A percentile compares a stretch with the other conserved stretches of the same genome.
phyloP scores from a whole-genome alignment of 179 eudicot species.

The Silene vulgaris region DNA sequence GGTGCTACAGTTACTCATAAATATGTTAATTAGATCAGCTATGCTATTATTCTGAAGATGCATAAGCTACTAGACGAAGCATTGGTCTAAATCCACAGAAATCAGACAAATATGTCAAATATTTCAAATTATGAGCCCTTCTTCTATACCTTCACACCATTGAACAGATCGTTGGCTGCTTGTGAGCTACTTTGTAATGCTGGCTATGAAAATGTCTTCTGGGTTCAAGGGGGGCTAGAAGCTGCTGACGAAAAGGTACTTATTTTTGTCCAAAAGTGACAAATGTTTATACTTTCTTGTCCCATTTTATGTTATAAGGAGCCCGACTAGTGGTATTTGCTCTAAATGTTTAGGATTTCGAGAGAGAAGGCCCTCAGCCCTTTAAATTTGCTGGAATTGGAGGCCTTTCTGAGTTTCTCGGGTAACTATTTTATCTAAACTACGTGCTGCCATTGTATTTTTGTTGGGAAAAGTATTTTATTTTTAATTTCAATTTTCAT shows the following conservation, averaged over 20 bases:
- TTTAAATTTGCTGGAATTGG: conserved; percentile 93
- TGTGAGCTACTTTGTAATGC: conserved; percentile 79
- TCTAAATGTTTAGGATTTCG: conserved; percentile 57
- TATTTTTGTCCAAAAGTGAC: background rate
- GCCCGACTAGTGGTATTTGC: conserved; percentile 9
- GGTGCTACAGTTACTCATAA: too few relatives aligned
- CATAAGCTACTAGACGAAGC: too few relatives aligned
- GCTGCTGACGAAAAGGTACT: conserved; percentile 94
- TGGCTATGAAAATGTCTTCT: conserved; percentile 77
- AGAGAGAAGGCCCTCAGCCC: conserved; percentile 87
- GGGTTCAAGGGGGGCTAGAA: conserved; percentile 96
- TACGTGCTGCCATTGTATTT: background rate
- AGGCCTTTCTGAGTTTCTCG: conserved; percentile 88
- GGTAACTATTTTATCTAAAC: conserved; percentile 39
- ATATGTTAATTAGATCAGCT: too few relatives aligned
- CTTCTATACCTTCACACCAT: conserved; percentile 7
- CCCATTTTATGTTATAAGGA: background rate
- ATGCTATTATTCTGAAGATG: too few relatives aligned
- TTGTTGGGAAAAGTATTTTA: background rate
- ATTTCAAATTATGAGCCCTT: background rate
- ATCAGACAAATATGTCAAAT: too few relatives aligned
- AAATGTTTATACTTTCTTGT: background rate
- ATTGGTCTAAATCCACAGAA: too few relatives aligned
- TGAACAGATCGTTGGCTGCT: conserved; percentile 82
- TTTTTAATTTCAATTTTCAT: conserved; percentile 12